Evolutionary conservation across 148 eudicot genomes (phyloP).

Genomic region (Nyssa sinensis): DNA sequence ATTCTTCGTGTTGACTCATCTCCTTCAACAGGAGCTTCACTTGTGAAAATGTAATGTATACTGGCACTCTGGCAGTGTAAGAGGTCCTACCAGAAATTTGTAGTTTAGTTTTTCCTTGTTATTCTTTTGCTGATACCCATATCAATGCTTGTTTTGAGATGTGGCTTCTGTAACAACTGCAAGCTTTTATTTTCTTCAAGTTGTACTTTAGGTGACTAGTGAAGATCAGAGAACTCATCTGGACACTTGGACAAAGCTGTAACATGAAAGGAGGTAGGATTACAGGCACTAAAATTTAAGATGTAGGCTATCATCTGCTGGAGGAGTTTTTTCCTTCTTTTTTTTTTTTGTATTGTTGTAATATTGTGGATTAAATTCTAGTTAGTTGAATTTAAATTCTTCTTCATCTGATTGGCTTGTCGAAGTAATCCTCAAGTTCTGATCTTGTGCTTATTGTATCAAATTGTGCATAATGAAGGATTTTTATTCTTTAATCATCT

Average conservation of each 20-base stretch:
- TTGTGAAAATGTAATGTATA: constrained; percentile 17
- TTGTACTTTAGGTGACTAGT: constrained; percentile 18
- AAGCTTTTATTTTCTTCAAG: constrained; percentile 16
- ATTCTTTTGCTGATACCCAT: constrained; percentile 13
- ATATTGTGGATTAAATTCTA: constrained; percentile 6
- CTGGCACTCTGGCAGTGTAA: constrained; percentile 7
- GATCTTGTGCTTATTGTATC: neutral
- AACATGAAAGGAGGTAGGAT: constrained; percentile 27
- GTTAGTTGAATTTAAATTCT: neutral
- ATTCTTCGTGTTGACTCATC: constrained; percentile 9
- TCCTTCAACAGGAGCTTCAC: constrained; percentile 13
- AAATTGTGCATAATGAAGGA: neutral
- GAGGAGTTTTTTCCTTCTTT: neutral
- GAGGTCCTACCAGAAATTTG: constrained; percentile 2
- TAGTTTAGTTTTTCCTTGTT: neutral
- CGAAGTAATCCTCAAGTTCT: neutral
- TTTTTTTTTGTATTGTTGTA: constrained; percentile 7
- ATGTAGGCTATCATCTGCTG: constrained; percentile 8
- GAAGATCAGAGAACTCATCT: constrained; percentile 22
- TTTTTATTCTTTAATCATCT: neutral
- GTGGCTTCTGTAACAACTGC: constrained; percentile 15
- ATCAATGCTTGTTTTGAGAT: constrained; percentile 11
- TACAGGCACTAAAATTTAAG: constrained; percentile 12
- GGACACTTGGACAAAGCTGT: constrained; percentile 8
- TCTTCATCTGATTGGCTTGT: neutral